These are phyloP conservation scores for Collybia nuda DNA, from an alignment of 768 basidiomycete species.

Conservation along the genomic window DNA sequence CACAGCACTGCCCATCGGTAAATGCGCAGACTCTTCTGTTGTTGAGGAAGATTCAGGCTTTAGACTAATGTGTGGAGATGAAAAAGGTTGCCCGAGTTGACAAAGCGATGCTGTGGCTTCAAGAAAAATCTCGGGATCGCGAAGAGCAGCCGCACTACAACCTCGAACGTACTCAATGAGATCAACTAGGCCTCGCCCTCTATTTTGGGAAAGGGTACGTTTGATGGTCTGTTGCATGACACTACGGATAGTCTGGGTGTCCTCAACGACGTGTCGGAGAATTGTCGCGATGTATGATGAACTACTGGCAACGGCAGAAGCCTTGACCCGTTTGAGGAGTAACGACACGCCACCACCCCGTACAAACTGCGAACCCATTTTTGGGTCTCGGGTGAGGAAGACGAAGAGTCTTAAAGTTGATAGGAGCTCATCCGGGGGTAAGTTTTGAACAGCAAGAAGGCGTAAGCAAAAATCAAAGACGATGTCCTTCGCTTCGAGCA, in stretches of 20 bases:
- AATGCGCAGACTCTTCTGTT: conserved; percentile 18
- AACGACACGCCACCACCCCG: conserved; percentile 58
- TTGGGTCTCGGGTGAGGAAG: conserved; percentile 74
- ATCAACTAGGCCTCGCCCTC: conserved; percentile 61
- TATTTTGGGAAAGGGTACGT: conserved; percentile 74
- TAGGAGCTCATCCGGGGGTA: conserved; percentile 80
- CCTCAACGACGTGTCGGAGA: conserved; percentile 91
- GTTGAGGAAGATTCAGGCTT: conserved; percentile 34
- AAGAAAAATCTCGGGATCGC: conserved; percentile 78
- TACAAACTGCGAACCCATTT: conserved; percentile 65
- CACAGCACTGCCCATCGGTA: conserved; percentile 21
- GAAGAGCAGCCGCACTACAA: conserved; percentile 76
- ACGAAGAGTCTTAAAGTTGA: conserved; percentile 83
- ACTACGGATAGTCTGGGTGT: conserved; percentile 55
- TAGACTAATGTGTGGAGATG: conserved; percentile 59
- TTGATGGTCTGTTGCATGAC: conserved; percentile 85
- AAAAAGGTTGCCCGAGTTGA: conserved; percentile 66
- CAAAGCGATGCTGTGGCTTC: conserved; percentile 70
- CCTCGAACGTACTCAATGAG: conserved; percentile 70
- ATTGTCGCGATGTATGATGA: conserved; percentile 86
- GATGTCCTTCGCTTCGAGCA: conserved; percentile 57
- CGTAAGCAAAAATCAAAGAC: conserved; percentile 79
- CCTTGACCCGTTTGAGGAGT: conserved; percentile 68
- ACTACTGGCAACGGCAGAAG: conserved; percentile 61
- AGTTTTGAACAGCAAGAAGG: conserved; percentile 59